phyloP scores from a whole-genome alignment of 1,284 basidiomycete species.

The Cystobasidiaceae sp. region DNA sequence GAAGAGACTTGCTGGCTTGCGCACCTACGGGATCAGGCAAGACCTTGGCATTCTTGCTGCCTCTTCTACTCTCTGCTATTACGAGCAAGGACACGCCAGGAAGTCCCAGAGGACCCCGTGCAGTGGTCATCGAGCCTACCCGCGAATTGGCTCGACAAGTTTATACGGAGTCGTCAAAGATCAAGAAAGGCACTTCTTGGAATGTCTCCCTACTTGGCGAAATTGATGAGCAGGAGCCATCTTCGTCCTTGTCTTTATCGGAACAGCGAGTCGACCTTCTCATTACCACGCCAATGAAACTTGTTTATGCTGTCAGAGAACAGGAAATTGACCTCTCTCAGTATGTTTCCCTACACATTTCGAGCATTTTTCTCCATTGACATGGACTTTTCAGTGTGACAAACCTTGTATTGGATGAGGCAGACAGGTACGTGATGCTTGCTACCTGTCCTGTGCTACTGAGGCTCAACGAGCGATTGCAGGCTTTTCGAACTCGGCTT shows the following conservation, averaged over 20 bases:
- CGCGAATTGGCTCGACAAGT: slow-evolving; percentile 97
- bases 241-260: not conserved
- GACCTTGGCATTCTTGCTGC: slow-evolving; percentile 81
- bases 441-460: not conserved
- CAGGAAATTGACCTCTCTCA: slow-evolving; percentile 63
- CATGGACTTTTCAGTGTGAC: slow-evolving; percentile 56
- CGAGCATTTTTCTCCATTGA: not conserved
- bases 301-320: slow-evolving; percentile 67
- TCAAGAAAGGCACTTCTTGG: slow-evolving; percentile 79
- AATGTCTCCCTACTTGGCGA: slow-evolving; percentile 67
- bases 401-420: slow-evolving; percentile 82
- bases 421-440: slow-evolving; percentile 57
- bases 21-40: slow-evolving; percentile 94
- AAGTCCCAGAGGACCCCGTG: slow-evolving; percentile 47
- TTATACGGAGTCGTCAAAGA: slow-evolving; percentile 78
- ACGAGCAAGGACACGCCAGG: not conserved
- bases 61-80: slow-evolving; percentile 56
- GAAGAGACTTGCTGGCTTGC: slow-evolving; percentile 77
- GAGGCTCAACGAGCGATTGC: too few relatives aligned
- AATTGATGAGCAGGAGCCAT: not conserved
- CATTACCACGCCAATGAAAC: slow-evolving; percentile 70
- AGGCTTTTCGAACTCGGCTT: slow-evolving; percentile 80
- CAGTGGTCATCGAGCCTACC: slow-evolving; percentile 82
- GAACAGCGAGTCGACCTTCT: slow-evolving; percentile 59
- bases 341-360: too few relatives aligned